phyloP scores from a whole-genome alignment of 192 early-diverging fungal genomes.

The Coemansia sp. region DNA sequence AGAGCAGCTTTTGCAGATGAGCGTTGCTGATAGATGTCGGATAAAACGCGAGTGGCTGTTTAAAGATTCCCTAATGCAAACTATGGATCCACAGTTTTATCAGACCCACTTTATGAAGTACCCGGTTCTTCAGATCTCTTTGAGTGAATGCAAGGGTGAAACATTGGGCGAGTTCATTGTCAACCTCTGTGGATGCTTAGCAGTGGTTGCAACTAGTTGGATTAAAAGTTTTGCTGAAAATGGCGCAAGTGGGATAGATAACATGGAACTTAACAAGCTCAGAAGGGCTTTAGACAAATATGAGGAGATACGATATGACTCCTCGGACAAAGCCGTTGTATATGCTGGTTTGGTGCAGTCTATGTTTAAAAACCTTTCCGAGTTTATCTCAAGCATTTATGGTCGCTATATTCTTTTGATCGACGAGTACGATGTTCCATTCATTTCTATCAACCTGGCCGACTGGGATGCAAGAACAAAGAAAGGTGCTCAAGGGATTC shows the following conservation, averaged over 20 bases:
- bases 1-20: no score
- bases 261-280: no score
- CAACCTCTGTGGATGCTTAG: constrained; percentile 13
- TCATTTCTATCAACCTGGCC: constrained; percentile 30
- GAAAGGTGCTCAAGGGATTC: constrained; percentile 5
- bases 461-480: constrained; percentile 20
- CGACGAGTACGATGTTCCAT: constrained; percentile 51
- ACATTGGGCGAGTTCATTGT: constrained; percentile 12
- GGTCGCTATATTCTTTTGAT: constrained; percentile 38
- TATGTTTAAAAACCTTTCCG: constrained; percentile 21
- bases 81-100: constrained; percentile 30
- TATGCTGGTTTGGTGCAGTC: background rate
- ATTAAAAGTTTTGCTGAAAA: no score
- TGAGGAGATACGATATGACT: no score
- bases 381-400: constrained; percentile 6
- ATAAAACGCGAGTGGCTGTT: constrained; percentile 37
- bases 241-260: no score
- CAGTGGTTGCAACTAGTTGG: background rate
- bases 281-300: no score
- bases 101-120: constrained; percentile 44
- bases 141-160: constrained; percentile 21
- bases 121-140: constrained; percentile 32
- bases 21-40: no score
- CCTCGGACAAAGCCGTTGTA: no score
- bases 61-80: constrained; percentile 24